Percentiles rank a stretch among this genome's conserved stretches.
Evolutionary conservation across 2,329 filamentous ascomycete genomes (phyloP).

Genomic region (Raffaelea deltoideospora): DNA sequence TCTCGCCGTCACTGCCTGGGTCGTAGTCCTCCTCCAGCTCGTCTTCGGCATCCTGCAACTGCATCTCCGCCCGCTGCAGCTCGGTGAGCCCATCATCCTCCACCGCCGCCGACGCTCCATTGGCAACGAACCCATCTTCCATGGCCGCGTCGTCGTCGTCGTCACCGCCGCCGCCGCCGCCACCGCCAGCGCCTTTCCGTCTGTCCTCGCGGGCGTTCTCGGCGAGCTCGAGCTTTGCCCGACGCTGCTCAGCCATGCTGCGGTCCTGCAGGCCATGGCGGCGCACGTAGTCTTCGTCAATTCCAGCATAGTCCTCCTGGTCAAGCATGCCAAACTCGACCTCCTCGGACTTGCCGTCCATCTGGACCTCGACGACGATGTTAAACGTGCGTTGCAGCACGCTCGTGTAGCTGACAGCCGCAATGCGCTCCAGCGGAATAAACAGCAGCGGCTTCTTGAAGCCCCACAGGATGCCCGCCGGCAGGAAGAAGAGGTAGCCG

Average conservation of each 20-base stretch:
- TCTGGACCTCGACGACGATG: constrained; percentile 40
- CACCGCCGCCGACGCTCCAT: too few relatives aligned
- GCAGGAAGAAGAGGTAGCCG: constrained; percentile 51
- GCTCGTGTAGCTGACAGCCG: constrained; percentile 50
- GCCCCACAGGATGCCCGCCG: constrained; percentile 52
- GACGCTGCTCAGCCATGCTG: constrained; percentile 53
- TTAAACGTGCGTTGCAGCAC: constrained; percentile 57
- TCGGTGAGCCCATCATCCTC: constrained; percentile 28
- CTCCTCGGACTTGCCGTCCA: constrained; percentile 37
- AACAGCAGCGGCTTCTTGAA: constrained; percentile 57
- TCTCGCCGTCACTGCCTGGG: constrained; percentile 44
- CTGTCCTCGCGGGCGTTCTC: constrained; percentile 37
- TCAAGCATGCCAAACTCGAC: constrained; percentile 56
- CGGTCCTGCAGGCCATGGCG: constrained; percentile 47
- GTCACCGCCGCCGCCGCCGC: constrained; percentile 17
- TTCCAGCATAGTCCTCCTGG: constrained; percentile 50
- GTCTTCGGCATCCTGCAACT: constrained; percentile 43
- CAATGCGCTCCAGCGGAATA: constrained; percentile 43
- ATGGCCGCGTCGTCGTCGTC: constrained; percentile 21
- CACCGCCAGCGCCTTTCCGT: constrained; percentile 16
- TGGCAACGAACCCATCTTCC: constrained; percentile 19
- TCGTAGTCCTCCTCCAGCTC: constrained; percentile 54
- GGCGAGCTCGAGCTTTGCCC: constrained; percentile 46
- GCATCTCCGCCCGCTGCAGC: constrained; percentile 34
- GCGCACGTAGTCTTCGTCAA: constrained; percentile 47